Evolutionary conservation across 202 grass and related monocot species (phyloP), one percentile per base, ranked within the genome.

Genomic region (Saccharum hybrid): DNA sequence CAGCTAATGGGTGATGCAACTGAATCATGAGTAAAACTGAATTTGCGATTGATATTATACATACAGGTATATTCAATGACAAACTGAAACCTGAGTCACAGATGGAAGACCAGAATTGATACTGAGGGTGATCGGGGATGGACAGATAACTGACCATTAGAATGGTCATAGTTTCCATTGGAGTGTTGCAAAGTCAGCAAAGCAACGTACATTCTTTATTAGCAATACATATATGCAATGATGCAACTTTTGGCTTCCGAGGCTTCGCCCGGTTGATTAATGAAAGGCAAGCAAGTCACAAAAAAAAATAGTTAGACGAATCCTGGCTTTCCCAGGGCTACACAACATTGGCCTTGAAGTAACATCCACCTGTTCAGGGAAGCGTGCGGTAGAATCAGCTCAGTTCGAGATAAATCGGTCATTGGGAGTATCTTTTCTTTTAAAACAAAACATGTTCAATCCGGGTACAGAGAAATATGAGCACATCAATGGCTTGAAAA

Each of bases 401-500:
- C 6, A 30, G 22, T 52, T 77, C 22, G 1, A 31, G 19, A 52
- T 42, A 77, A 71, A 70, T 56, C 18, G 22, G 56, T 13, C 26
- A 83, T 19, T 22, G 69, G 11, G 11, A 10, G 22, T 8, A 23
- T 60, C 56, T 60, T 23, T n/a, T 60, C 19, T 76, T 65, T 71
- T 18, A 60, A 79, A 87, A 40, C 33, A 76, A 80, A 87, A 76
- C 10, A 37, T 39, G 15, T 80, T 76, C 65, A 60, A 45, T 83
- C 43, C 8, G 60, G 74, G 18, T 57, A 72, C 26, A 40, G 61
- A 60, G 42, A 84, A 76, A 80, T 31, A 45, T 28, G 18, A 71
- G n/a, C 43, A 80, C 19, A 82, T 4, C 59, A 79, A 70, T 34
- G 31, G 40, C 8, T 5, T 33, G 7, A 76, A 36, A 19, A 1